Percentiles rank a stretch among this genome's conserved stretches.
These are phyloP conservation scores for Plasmodium knowlesi DNA, from an alignment of 169 alveolate species.

Conservation along the genomic window DNA sequence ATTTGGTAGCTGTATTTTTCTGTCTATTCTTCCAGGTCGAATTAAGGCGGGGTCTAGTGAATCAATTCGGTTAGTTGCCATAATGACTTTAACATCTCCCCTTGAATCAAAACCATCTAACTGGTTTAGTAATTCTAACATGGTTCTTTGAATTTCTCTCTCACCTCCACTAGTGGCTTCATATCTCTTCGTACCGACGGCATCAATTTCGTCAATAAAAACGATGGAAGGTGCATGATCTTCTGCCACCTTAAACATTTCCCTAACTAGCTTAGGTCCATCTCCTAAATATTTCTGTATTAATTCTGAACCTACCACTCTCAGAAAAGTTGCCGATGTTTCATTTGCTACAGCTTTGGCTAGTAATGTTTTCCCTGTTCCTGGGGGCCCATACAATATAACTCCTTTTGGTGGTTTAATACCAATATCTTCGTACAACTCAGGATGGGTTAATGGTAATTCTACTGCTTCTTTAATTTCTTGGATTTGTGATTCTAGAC, in stretches of 20 bases:
- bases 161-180: conserved; percentile 99
- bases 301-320: conserved; percentile 99
- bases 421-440: conserved; percentile 99
- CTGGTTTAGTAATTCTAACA: conserved; percentile 99
- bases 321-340: conserved; percentile 98
- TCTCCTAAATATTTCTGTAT: conserved; percentile 99
- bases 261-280: conserved; percentile 99
- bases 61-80: conserved; percentile 99
- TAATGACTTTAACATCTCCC: conserved; percentile 98
- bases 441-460: conserved; percentile 99
- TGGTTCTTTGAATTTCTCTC: conserved; percentile 99
- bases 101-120: conserved; percentile 99
- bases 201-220: conserved; percentile 99
- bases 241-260: conserved; percentile 98
- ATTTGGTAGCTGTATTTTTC: conserved; percentile 98
- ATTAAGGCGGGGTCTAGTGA: conserved; percentile 99
- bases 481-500: conserved; percentile 98
- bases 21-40: conserved; percentile 99
- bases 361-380: conserved; percentile 94
- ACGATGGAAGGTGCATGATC: conserved; percentile 99
- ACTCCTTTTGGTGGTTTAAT: conserved; percentile 97
- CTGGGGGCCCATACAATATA: conserved; percentile 95
- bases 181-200: conserved; percentile 98
- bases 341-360: conserved; percentile 98
- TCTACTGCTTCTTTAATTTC: conserved; percentile 95